Percentiles rank a stretch among this genome's conserved stretches.
Conservation (phyloP, 1,284 basidiomycete genomes). For the Trametes hirsuta region DNA sequence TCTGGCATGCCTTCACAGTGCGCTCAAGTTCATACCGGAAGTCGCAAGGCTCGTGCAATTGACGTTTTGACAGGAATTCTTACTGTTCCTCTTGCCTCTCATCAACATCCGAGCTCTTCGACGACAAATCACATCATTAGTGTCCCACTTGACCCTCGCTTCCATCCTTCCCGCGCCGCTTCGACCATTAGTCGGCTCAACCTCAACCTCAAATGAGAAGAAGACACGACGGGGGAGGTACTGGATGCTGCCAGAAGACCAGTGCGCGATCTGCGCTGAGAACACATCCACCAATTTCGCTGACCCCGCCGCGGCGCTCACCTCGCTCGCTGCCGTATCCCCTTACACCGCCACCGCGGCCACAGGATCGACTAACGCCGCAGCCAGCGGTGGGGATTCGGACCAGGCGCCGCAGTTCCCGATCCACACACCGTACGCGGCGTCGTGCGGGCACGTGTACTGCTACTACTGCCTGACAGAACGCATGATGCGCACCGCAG, state of each 20-base stretch:
- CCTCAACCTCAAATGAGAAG: slow-evolving; percentile 19
- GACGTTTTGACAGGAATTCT: slow-evolving; percentile 79
- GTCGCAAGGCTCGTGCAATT: background rate
- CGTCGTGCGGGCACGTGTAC: slow-evolving; percentile 81
- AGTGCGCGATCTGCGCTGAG: slow-evolving; percentile 82
- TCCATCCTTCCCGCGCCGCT: slow-evolving; percentile 41
- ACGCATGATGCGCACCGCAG: slow-evolving; percentile 72
- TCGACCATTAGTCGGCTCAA: slow-evolving; percentile 20
- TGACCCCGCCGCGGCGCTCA: slow-evolving; percentile 55
- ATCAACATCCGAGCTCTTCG: slow-evolving; percentile 70
- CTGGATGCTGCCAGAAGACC: slow-evolving; percentile 61
- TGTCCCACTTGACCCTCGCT: slow-evolving; percentile 37
- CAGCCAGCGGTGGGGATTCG: slow-evolving; percentile 21
- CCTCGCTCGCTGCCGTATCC: slow-evolving; percentile 37
- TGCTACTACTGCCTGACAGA: slow-evolving; percentile 90
- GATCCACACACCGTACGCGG: slow-evolving; percentile 72
- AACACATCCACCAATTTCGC: slow-evolving; percentile 64
- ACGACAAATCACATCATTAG: slow-evolving; percentile 51
- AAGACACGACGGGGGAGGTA: slow-evolving; percentile 54
- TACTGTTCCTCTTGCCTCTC: slow-evolving; percentile 90
- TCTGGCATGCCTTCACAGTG: slow-evolving; percentile 98
- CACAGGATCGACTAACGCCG: background rate
- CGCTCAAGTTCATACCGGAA: slow-evolving; percentile 30
- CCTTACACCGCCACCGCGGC: slow-evolving; percentile 20
- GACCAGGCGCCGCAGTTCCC: slow-evolving; percentile 59